Base-by-base conservation (phyloP, 371 early-diverging fungal genomes). In the Circinella minor region DNA sequence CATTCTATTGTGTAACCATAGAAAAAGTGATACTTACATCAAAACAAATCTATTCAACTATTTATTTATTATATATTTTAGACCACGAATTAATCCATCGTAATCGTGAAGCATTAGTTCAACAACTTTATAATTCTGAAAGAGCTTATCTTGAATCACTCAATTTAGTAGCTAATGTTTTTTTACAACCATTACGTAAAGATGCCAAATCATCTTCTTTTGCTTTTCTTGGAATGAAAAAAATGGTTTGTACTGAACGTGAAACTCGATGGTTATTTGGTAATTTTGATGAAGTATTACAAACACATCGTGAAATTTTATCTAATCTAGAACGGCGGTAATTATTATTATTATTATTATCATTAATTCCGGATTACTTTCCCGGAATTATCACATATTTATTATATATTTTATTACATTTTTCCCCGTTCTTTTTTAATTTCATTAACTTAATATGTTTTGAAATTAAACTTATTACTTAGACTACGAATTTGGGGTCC, bases 161-260 rank as follows among this genome's bases (percentile, higher is more conserved):
- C 3, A 63, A 77, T n/a, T 37, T 71, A 8, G 34, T 79, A 4
- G 3, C 60, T 17, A 71, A 70, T 47, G 55, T 65, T 1, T 82
- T 74, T 61, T 62, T 81, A 14, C 36, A 65, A 13, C 85, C 85
- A 10, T 66, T 84, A 20, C 76, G 77, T n/a, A 77, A 76, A 55
- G 78, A 70, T 36, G 60, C 70, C 36, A 80, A 80, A 60, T 71
- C 74, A 17, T 71, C 77, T 1, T 72, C 81, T 0, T 75, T 78
- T 27, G 75, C 68, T n/a, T 77, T 83, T 54, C 71, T 83, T 9
- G 78, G 81, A 8, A 66, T 74, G 55, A 79, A 80, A 60, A 84
- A 84, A 61, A 61, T 73, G 48, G 71, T 79, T n/a, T 84, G 81
- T 55, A 84, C 85, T 6, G 82, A 84, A 54, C 74, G 74, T 47